phyloP scores from a whole-genome alignment of 768 basidiomycete species.

The Leccinum variicolor region DNA sequence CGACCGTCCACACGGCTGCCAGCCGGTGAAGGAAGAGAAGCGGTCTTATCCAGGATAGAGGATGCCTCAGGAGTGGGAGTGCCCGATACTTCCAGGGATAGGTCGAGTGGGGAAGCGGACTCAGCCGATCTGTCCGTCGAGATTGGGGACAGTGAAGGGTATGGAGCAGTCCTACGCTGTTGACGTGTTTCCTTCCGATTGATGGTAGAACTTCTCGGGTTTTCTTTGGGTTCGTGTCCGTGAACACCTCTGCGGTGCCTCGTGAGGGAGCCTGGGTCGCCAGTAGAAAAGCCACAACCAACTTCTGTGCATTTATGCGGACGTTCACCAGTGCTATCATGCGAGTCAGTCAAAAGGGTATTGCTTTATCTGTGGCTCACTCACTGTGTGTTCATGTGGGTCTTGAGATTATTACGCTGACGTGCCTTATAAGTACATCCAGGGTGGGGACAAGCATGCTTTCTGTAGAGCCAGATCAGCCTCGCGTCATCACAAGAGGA shows the following conservation, averaged over 20 bases:
- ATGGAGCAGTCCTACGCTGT: conserved; percentile 2
- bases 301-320: conserved; percentile 14
- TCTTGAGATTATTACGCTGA: conserved; percentile 27
- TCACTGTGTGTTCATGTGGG: conserved; percentile 30
- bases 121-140: background rate
- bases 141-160: background rate
- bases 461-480: conserved; percentile 18
- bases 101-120: background rate
- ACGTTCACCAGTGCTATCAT: conserved; percentile 9
- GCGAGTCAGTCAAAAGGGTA: background rate
- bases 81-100: background rate
- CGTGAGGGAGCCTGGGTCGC: conserved; percentile 23
- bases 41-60: background rate
- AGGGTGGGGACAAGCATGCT: conserved; percentile 17
- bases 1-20: background rate
- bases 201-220: background rate
- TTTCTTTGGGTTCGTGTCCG: conserved; percentile 13
- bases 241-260: conserved; percentile 20
- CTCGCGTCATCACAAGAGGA: background rate
- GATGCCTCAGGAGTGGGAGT: background rate
- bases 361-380: conserved; percentile 2
- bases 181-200: background rate
- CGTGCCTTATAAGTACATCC: conserved; percentile 22
- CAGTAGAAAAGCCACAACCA: conserved; percentile 10
- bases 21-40: background rate